Evolutionary conservation across 345 rosid genomes (phyloP).

Genomic region (Toxicodendron radicans): DNA sequence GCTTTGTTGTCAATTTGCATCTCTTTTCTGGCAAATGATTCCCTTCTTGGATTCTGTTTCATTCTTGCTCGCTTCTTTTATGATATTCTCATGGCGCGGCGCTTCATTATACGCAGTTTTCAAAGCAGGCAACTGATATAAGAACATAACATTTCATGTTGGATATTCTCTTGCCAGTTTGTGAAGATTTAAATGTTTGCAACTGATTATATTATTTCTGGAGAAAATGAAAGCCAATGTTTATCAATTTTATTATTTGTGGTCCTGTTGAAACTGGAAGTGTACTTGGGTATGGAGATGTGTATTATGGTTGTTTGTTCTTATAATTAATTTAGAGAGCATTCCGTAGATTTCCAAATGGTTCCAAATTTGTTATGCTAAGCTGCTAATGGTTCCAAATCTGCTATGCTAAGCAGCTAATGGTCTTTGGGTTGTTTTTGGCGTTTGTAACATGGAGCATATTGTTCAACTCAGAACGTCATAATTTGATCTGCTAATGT

Average conservation of each 20-base stretch:
- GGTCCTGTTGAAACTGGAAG: background rate
- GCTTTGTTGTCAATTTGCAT: background rate
- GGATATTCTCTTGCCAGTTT: background rate
- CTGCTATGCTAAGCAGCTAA: no score
- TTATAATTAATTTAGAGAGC: background rate
- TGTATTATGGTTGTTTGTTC: background rate
- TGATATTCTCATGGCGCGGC: background rate
- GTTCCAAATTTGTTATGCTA: background rate
- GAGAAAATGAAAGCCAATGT: background rate
- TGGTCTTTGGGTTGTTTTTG: background rate
- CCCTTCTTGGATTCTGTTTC: background rate
- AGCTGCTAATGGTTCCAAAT: background rate
- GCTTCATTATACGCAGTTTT: background rate
- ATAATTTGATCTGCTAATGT: background rate
- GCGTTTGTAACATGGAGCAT: background rate
- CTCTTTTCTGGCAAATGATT: background rate
- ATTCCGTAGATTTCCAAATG: background rate
- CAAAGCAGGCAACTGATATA: background rate
- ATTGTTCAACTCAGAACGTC: background rate
- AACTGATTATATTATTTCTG: background rate
- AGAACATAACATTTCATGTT: background rate
- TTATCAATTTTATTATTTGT: no score
- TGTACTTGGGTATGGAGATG: no score
- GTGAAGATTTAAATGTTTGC: background rate
- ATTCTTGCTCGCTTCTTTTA: background rate